These are phyloP conservation scores for Polytrichum commune DNA, from an alignment of 225 moss, liverwort and hornwort genomes.

Conservation along the genomic window DNA sequence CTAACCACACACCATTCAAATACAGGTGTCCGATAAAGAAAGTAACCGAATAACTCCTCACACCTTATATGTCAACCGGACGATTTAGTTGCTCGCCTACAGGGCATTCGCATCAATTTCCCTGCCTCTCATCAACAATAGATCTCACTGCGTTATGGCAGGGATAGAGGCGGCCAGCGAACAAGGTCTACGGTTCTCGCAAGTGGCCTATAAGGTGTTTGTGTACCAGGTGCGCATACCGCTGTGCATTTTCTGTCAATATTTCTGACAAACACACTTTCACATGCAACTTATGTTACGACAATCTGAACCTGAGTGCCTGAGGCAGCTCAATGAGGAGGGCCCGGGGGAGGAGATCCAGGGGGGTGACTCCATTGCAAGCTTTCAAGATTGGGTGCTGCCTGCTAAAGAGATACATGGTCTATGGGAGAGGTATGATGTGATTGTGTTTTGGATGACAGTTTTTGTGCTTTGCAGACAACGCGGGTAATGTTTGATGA, in stretches of 20 bases:
- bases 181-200: slow-evolving; percentile 37
- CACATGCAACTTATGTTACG: neutral
- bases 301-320: neutral
- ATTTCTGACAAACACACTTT: neutral
- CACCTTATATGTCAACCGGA: too few relatives aligned
- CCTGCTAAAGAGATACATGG: slow-evolving; percentile 44
- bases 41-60: neutral
- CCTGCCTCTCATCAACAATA: neutral
- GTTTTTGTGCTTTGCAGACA: too few relatives aligned
- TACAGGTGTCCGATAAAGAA: neutral
- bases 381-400: slow-evolving; percentile 41
- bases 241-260: too few relatives aligned
- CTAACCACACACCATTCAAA: too few relatives aligned
- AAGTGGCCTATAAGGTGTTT: slow-evolving; percentile 28
- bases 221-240: slow-evolving; percentile 28
- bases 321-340: slow-evolving; percentile 33
- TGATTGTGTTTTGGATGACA: too few relatives aligned
- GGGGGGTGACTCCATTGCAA: slow-evolving; percentile 33
- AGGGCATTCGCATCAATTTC: neutral
- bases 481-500: too few relatives aligned
- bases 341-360: slow-evolving; percentile 41
- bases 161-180: slow-evolving; percentile 12
- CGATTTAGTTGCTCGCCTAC: neutral
- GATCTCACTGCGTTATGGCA: neutral
- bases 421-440: slow-evolving; percentile 38